Conservation (phyloP, 495 filamentous ascomycete species). For the Podospora sp. region DNA sequence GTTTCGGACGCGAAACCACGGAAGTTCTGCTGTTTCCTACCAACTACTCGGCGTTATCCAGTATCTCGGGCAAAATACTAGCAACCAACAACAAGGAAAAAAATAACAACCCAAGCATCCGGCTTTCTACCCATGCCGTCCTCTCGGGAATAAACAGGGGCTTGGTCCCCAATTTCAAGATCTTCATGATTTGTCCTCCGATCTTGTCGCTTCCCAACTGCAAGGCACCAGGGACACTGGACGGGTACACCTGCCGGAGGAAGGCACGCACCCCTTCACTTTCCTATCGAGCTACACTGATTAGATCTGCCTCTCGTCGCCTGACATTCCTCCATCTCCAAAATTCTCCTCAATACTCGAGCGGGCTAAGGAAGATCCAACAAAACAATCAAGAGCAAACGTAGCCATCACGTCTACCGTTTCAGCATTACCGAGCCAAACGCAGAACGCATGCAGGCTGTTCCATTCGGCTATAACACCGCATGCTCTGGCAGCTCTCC, state of each 20-base stretch:
- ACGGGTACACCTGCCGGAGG: conserved; percentile 2
- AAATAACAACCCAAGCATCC: background rate
- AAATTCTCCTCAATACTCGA: background rate
- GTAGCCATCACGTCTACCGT: conserved; percentile 1
- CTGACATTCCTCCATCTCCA: background rate
- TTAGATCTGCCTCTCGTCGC: background rate
- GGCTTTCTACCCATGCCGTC: background rate
- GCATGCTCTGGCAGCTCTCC: background rate
- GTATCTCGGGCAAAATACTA: too few relatives aligned
- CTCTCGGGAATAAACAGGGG: background rate
- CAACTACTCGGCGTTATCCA: too few relatives aligned
- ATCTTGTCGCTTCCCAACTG: background rate
- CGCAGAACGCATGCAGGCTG: background rate
- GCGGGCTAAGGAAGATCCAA: background rate
- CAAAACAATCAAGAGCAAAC: conserved; percentile 11
- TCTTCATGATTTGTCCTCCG: background rate
- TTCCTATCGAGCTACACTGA: background rate
- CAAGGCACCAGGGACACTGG: background rate
- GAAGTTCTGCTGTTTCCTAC: too few relatives aligned
- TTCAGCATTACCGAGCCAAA: conserved; percentile 2
- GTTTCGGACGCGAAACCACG: too few relatives aligned
- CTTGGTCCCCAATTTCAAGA: background rate
- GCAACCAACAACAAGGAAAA: background rate
- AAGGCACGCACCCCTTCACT: background rate
- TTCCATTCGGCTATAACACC: background rate